These are phyloP conservation scores for Plectosphaerella sp. DNA, from an alignment of 2,329 filamentous ascomycete species.

Conservation along the genomic window DNA sequence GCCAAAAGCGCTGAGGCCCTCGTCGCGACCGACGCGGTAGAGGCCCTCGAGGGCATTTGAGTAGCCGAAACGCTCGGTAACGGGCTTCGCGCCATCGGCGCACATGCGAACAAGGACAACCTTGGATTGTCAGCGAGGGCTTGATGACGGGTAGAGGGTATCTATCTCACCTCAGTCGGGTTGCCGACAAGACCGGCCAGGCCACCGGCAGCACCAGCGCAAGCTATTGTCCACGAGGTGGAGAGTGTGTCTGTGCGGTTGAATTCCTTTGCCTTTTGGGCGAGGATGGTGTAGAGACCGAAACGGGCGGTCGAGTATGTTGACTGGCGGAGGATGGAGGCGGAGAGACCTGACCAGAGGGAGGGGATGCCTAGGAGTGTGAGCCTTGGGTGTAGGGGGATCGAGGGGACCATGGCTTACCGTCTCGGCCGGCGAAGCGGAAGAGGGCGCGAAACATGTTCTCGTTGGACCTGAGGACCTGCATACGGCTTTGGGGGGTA, in stretches of 20 bases:
- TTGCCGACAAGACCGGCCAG: constrained; percentile 40
- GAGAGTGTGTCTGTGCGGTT: constrained; percentile 25
- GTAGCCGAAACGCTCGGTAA: constrained; percentile 30
- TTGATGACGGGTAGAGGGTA: neutral
- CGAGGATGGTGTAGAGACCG: constrained; percentile 32
- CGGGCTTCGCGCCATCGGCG: constrained; percentile 35
- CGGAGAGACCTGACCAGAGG: constrained; percentile 37
- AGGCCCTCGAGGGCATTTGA: constrained; percentile 30
- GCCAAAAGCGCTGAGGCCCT: constrained; percentile 31
- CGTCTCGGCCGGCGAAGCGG: constrained; percentile 33
- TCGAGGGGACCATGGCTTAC: constrained; percentile 13
- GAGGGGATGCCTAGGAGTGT: constrained; percentile 29
- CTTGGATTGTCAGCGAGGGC: constrained; percentile 5
- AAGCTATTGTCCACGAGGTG: constrained; percentile 26
- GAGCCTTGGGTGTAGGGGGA: neutral
- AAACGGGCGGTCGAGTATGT: constrained; percentile 41
- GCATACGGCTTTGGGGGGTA: constrained; percentile 30
- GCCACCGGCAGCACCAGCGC: constrained; percentile 34
- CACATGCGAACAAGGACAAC: constrained; percentile 41
- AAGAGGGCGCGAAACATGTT: constrained; percentile 33
- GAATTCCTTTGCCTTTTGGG: constrained; percentile 18
- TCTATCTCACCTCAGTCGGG: constrained; percentile 30
- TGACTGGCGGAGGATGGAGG: constrained; percentile 37
- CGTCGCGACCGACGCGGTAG: constrained; percentile 28
- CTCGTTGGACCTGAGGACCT: constrained; percentile 33